phyloP scores from a whole-genome alignment of 192 early-diverging fungal species.

The Linnemannia exigua region DNA sequence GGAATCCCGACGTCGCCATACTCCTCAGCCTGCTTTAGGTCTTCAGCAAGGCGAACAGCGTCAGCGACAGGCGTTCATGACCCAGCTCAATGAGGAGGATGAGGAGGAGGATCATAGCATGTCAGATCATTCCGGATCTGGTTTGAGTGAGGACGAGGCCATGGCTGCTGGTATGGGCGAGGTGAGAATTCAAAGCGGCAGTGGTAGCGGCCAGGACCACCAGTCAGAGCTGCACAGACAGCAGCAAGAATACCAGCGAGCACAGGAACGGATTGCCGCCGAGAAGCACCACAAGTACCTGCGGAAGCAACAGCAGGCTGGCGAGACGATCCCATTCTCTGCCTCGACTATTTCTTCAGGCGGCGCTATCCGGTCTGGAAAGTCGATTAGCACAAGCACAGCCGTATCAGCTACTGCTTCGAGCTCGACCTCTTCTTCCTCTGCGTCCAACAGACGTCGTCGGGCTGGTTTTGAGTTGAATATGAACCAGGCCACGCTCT shows the following conservation, averaged over 20 bases:
- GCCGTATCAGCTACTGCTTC: constrained; percentile 5
- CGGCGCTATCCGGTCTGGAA: background rate
- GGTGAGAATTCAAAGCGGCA: constrained; percentile 12
- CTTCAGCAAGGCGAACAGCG: background rate
- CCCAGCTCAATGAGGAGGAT: constrained; percentile 21
- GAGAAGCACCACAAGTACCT: constrained; percentile 41
- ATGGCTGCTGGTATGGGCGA: constrained; percentile 15
- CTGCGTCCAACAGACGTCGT: constrained; percentile 20
- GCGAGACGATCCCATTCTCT: constrained; percentile 18
- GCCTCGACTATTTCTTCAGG: background rate
- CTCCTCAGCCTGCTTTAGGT: background rate
- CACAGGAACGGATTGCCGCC: constrained; percentile 42
- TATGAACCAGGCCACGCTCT: constrained; percentile 54
- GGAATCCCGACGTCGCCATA: constrained; percentile 44
- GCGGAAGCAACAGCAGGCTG: constrained; percentile 27
- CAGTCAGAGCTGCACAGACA: background rate
- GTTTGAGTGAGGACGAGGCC: constrained; percentile 24
- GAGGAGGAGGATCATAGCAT: background rate
- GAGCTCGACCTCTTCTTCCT: background rate
- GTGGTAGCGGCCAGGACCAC: background rate
- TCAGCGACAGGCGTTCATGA: constrained; percentile 28
- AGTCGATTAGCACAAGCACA: constrained; percentile 17
- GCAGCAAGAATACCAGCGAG: constrained; percentile 37
- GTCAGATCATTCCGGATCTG: constrained; percentile 13
- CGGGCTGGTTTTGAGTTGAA: constrained; percentile 53